Base-by-base conservation (phyloP, 2,329 filamentous ascomycete species). In the Podosphaera xanthii region DNA sequence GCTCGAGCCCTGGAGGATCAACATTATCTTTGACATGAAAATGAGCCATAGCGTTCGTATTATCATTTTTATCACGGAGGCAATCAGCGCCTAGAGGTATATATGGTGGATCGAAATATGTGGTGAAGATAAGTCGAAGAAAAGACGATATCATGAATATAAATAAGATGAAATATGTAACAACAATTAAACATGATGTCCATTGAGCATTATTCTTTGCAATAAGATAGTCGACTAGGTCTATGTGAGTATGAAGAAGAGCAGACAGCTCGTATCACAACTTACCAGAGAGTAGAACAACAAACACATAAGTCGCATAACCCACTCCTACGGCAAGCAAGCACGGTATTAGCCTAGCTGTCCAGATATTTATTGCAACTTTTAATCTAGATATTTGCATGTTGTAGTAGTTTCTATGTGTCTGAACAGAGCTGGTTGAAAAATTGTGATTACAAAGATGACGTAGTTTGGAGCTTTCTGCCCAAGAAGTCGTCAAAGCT, bases 111-210 rank as follows among this genome's bases (percentile, higher is more conserved):
- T 89, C 79, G 64, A 75, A 75, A 60, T 80, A 77, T 57, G 94
- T 82, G 40, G 79, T 77, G 62, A 81, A 72, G 49, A 90, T 70
- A 8, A 90, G 77, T 62, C 89, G 84, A 30, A 85, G 67, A 70
- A 94, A 96, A 30, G 83, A 77, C 38, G 74, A 66, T 33, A 83
- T 67, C 66, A 88, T 78, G 36, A 84, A 74, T 14, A 86, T 64
- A 52, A 95, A 74, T 59, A 94, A 75, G 58, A 90, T 58, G 66
- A 84, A 85, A 71, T 87, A 89, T 33, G 90, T 71, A 35, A 81
- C 77, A 52, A 94, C 74, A 59, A 95, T 78, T 10, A 79, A 80
- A 60, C 84, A 77, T 49, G 82, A 87, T 36, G 81, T 72, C 59
- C 78, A 76, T 66, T 63, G 64, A 69, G 69, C 61, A 58, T 70